Conservation (phyloP, 495 filamentous ascomycete species). For the Daldinia caldariorum region DNA sequence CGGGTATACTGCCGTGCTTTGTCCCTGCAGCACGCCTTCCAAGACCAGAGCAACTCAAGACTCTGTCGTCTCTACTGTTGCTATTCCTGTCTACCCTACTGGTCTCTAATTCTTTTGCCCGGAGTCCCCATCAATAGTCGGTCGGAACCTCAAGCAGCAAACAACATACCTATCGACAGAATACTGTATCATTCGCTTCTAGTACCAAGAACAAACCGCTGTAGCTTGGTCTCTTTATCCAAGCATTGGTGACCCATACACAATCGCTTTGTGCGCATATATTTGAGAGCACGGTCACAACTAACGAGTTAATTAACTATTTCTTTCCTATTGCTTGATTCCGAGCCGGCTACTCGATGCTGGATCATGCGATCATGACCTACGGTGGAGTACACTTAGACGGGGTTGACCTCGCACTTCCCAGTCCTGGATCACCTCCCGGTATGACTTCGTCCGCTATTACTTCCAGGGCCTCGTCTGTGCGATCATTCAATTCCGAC, state of each 20-base stretch:
- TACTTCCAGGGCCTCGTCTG: conserved; percentile 91
- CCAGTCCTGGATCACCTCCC: conserved; percentile 80
- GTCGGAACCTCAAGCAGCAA: conserved; percentile 18
- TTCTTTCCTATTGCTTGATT: neutral
- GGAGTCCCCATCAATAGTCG: conserved; percentile 7
- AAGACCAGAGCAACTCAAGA: neutral
- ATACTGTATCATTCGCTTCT: conserved; percentile 23
- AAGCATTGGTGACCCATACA: conserved; percentile 7
- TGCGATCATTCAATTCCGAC: conserved; percentile 78
- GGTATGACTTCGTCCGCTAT: conserved; percentile 80
- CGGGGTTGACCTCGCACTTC: conserved; percentile 55
- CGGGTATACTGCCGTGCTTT: neutral
- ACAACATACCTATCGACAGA: conserved; percentile 37
- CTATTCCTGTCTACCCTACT: conserved; percentile 37
- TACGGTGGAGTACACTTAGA: conserved; percentile 53
- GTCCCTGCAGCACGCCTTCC: conserved; percentile 8
- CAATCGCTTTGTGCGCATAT: conserved; percentile 10
- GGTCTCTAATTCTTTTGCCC: conserved; percentile 26
- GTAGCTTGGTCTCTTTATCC: conserved; percentile 22
- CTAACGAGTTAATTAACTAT: neutral
- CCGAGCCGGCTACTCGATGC: conserved; percentile 26
- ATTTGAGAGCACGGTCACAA: neutral
- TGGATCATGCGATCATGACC: conserved; percentile 67
- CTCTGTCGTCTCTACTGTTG: conserved; percentile 19
- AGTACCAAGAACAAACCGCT: conserved; percentile 25